Evolutionary conservation across 495 filamentous ascomycete species (phyloP), one percentile per base, ranked within the genome.

Genomic region (Delitschia confertaspora): DNA sequence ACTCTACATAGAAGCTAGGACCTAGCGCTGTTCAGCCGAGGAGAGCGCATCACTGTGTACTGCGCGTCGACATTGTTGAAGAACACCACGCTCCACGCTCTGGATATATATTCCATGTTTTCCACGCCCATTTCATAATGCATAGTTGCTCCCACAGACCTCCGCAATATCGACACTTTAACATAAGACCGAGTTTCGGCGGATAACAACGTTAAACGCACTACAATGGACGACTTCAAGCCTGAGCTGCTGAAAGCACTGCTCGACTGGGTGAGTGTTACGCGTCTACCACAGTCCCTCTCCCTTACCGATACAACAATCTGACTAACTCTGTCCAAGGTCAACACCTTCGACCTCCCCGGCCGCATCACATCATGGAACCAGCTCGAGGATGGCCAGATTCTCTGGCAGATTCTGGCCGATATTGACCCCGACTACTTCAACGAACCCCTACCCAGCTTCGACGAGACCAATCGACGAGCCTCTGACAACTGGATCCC

Each of bases 361-460:
- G 35, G 34, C 5, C 33, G 38, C 9, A 37, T 56, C 14, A 44
- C 19, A 10, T 39, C 25, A 36, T 59, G 45, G 42, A 72, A 74
- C 43, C 78, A 87, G 53, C 69, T 94, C 55, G 78, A 73, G 39
- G 82, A 93, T 61, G 88, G 85, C 34, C 70, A 74, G 37, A 71
- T 83, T 20, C 71, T 93, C 52, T 75, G 80, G 82, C 67, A 75
- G 51, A 72, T 78, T 60, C 59, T 83, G 56, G 50, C 72, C 53
- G 73, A 80, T 48, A 69, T 82, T 44, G 81, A 88, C 62, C 71
- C 73, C 17, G 67, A 75, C 6, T 80, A 80, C 59, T 85, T 91
- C 57, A 65, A 74, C 25, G 73, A 74, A 47, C 72, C 69, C 50
- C 69, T 80, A 47, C 80, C 67, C 32, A 71, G 70, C 57, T 73